A percentile compares a stretch with the other conserved stretches of the same genome.
These are phyloP conservation scores for Dujonia santamariae DNA, from an alignment of 1,139 yeast genomes.

Conservation along the genomic window DNA sequence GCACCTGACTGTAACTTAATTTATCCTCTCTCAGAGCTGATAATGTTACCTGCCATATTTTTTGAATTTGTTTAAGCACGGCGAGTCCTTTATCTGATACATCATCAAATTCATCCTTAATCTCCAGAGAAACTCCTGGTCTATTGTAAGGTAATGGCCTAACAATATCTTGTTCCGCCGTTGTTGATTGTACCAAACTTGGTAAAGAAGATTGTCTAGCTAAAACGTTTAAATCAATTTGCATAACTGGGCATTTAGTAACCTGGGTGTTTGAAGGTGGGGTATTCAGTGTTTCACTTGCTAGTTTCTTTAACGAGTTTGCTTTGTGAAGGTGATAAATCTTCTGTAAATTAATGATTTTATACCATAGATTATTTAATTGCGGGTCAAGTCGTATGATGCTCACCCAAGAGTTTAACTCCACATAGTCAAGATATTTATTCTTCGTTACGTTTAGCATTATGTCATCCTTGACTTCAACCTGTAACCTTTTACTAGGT, in stretches of 20 bases:
- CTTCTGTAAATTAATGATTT: conserved; percentile 40
- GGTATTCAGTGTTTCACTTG: not conserved
- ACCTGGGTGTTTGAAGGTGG: conserved; percentile 2
- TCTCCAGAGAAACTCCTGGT: too few relatives aligned
- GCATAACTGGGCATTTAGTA: conserved; percentile 39
- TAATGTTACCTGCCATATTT: conserved; percentile 27
- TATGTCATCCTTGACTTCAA: conserved; percentile 6
- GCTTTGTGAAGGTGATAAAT: conserved; percentile 38
- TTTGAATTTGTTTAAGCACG: conserved; percentile 16
- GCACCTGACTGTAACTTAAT: conserved; percentile 27
- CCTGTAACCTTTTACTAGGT: conserved; percentile 1
- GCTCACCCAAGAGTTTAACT: conserved; percentile 40
- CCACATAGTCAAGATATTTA: conserved; percentile 11
- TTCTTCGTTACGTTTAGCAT: conserved; percentile 1
- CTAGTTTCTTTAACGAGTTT: conserved; percentile 14
- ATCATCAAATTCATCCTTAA: conserved; percentile 1
- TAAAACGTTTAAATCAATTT: conserved; percentile 40
- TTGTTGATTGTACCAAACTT: too few relatives aligned
- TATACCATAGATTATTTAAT: conserved; percentile 40
- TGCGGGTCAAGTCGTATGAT: conserved; percentile 41
- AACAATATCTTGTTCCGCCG: too few relatives aligned
- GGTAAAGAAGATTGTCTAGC: conserved; percentile 8
- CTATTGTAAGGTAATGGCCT: too few relatives aligned
- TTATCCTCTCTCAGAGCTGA: conserved; percentile 19
- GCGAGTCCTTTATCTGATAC: not conserved